phyloP scores from a whole-genome alignment of 2,329 filamentous ascomycete species.

The Tolypocladium ophioglossoides region DNA sequence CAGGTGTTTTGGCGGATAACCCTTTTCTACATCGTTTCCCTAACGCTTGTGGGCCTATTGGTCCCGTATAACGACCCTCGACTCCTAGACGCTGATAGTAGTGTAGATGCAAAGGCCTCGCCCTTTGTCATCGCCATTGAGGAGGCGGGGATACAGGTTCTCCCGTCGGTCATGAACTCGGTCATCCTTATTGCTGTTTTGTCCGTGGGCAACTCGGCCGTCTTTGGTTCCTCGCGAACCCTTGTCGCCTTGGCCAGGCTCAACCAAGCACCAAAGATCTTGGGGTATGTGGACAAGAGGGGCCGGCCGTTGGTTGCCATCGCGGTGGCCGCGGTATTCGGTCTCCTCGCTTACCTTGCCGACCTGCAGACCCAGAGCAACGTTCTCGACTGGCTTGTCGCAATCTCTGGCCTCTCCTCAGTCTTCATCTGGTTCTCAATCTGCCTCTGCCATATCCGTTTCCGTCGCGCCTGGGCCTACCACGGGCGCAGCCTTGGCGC shows the following conservation, averaged over 20 bases:
- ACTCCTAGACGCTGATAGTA: constrained; percentile 46
- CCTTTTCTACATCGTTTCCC: constrained; percentile 78
- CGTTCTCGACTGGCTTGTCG: constrained; percentile 72
- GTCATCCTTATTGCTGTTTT: constrained; percentile 87
- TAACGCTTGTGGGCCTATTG: constrained; percentile 71
- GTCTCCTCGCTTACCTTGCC: constrained; percentile 66
- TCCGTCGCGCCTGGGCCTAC: constrained; percentile 66
- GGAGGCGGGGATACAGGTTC: constrained; percentile 67
- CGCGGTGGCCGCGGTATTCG: constrained; percentile 51
- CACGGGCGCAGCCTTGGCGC: constrained; percentile 61
- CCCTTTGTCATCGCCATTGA: constrained; percentile 91
- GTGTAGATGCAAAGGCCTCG: constrained; percentile 63
- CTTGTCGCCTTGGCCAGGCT: constrained; percentile 85
- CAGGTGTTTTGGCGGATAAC: constrained; percentile 93
- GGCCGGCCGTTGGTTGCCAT: constrained; percentile 74
- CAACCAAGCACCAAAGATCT: constrained; percentile 64
- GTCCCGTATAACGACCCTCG: constrained; percentile 60
- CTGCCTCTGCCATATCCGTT: constrained; percentile 82
- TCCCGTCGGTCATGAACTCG: constrained; percentile 85
- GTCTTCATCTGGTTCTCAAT: constrained; percentile 78
- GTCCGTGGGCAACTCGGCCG: constrained; percentile 82
- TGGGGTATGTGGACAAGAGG: constrained; percentile 72
- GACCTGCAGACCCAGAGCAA: constrained; percentile 46
- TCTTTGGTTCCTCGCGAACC: constrained; percentile 86
- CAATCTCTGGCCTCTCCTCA: constrained; percentile 61